Evolutionary conservation across 495 filamentous ascomycete genomes (phyloP).

Genomic region (Penicillium soppii): DNA sequence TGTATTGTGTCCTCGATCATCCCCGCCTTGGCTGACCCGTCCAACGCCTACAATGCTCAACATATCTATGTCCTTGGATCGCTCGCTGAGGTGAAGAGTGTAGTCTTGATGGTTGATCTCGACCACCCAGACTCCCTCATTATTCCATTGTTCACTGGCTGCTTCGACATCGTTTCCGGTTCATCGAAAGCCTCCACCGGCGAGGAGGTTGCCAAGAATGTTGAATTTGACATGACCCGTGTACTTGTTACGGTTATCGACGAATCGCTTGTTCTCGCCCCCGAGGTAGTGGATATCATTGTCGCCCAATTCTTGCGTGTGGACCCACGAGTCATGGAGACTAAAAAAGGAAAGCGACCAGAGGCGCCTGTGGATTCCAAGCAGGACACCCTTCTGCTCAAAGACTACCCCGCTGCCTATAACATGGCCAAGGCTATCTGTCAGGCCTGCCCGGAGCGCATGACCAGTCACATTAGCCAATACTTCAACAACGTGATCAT

Average conservation of each 20-base stretch:
- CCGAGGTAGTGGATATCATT: slow-evolving; percentile 86
- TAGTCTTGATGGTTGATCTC: slow-evolving; percentile 90
- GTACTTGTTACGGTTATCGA: slow-evolving; percentile 84
- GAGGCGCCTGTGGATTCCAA: slow-evolving; percentile 61
- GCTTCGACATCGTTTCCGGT: slow-evolving; percentile 90
- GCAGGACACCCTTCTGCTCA: slow-evolving; percentile 76
- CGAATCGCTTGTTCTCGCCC: slow-evolving; percentile 75
- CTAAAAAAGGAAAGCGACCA: slow-evolving; percentile 59
- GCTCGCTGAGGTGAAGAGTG: slow-evolving; percentile 88
- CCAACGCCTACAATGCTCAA: slow-evolving; percentile 87
- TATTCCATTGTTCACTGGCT: slow-evolving; percentile 74
- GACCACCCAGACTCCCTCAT: slow-evolving; percentile 74
- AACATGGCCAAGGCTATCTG: slow-evolving; percentile 95
- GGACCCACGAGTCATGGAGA: slow-evolving; percentile 59
- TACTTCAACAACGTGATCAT: slow-evolving; percentile 98
- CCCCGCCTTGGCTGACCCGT: slow-evolving; percentile 81
- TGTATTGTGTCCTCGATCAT: slow-evolving; percentile 81
- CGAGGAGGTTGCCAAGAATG: slow-evolving; percentile 81
- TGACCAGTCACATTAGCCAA: slow-evolving; percentile 89
- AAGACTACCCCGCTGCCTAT: slow-evolving; percentile 87
- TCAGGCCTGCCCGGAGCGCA: slow-evolving; percentile 84
- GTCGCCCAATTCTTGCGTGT: slow-evolving; percentile 93
- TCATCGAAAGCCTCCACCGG: slow-evolving; percentile 69
- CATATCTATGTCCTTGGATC: slow-evolving; percentile 88
- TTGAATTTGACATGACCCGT: slow-evolving; percentile 87